Conservation (phyloP, 192 early-diverging fungal genomes). For the Phycomyces nitens region DNA sequence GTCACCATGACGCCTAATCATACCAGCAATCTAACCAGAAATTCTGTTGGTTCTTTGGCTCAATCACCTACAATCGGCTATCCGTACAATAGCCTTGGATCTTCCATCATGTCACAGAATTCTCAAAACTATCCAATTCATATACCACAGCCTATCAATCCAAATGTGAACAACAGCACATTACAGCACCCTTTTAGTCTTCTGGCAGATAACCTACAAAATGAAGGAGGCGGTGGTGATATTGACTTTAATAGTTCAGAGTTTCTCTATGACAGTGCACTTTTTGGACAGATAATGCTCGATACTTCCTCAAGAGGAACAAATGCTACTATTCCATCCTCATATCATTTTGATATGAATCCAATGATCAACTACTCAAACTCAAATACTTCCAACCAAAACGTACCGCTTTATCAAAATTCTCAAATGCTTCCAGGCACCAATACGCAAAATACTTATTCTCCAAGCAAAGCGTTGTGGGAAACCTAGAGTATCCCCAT, state of each 20-base stretch:
- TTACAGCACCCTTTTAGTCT: background rate
- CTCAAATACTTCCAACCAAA: background rate
- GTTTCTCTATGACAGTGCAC: conserved; percentile 23
- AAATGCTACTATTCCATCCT: background rate
- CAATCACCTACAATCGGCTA: background rate
- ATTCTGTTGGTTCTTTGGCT: too few species aligned
- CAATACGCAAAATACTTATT: too few species aligned
- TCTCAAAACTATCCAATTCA: background rate
- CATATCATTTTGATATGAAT: background rate
- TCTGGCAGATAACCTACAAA: background rate
- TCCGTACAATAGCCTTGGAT: background rate
- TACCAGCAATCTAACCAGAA: background rate
- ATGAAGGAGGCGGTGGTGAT: background rate
- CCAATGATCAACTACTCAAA: background rate
- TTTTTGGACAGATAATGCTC: conserved; percentile 34
- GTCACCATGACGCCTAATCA: background rate
- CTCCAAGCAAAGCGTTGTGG: too few species aligned
- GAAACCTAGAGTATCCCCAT: too few species aligned
- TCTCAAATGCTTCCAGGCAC: too few species aligned
- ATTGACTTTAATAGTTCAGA: conserved; percentile 30
- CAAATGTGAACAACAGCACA: background rate
- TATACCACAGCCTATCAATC: background rate
- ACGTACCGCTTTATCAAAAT: too few species aligned
- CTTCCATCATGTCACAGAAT: background rate
- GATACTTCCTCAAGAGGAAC: conserved; percentile 13